Conservation (phyloP, 2,329 filamentous ascomycete species). For the Dendryphion nanum region DNA sequence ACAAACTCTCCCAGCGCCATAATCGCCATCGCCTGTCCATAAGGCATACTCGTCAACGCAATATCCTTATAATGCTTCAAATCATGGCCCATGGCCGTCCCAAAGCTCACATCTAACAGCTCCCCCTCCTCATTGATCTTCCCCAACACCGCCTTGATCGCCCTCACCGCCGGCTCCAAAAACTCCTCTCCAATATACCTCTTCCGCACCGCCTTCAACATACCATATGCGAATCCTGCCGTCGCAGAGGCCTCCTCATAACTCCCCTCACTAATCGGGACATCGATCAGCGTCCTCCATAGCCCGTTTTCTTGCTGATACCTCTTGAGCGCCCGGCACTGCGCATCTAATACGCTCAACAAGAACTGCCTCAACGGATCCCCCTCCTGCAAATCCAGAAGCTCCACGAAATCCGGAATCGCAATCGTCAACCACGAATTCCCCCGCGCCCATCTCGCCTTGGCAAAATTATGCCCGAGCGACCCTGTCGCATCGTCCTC, state of each 20-base stretch:
- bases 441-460: constrained; percentile 57
- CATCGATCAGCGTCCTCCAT: constrained; percentile 74
- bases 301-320: constrained; percentile 63
- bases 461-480: constrained; percentile 56
- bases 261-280: constrained; percentile 64
- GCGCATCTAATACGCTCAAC: constrained; percentile 63
- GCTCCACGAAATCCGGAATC: constrained; percentile 77
- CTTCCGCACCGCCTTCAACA: constrained; percentile 70
- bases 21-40: constrained; percentile 81
- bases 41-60: constrained; percentile 75
- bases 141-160: constrained; percentile 64
- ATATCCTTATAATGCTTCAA: constrained; percentile 78
- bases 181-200: constrained; percentile 66
- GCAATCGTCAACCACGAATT: constrained; percentile 79
- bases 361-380: constrained; percentile 64
- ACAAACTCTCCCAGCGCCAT: constrained; percentile 76
- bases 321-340: constrained; percentile 62
- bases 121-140: constrained; percentile 68
- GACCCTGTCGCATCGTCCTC: constrained; percentile 45
- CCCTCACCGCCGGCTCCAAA: constrained; percentile 61
- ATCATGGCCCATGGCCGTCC: constrained; percentile 72
- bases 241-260: constrained; percentile 77
- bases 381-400: constrained; percentile 59
- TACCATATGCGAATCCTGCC: constrained; percentile 77
- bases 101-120: constrained; percentile 72